These are phyloP conservation scores for Fraxinus nigra DNA, from an alignment of 305 asterid species.

Conservation along the genomic window DNA sequence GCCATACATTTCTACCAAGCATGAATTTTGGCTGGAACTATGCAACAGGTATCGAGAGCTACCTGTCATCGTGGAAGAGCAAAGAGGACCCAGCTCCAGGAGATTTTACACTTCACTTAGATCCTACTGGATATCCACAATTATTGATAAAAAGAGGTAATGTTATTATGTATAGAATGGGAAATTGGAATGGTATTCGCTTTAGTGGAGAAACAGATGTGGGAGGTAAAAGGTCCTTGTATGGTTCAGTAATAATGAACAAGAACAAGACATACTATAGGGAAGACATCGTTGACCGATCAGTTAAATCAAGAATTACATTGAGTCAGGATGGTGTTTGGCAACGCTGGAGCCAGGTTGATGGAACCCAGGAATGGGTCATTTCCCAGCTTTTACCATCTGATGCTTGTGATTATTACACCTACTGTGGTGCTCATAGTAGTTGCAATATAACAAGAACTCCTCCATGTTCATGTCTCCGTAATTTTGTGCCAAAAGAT, in stretches of 20 bases:
- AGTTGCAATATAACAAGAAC: background rate
- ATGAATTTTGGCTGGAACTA: background rate
- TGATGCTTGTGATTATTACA: constrained; percentile 32
- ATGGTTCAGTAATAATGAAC: constrained; percentile 1
- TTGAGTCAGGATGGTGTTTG: constrained; percentile 17
- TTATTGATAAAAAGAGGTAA: background rate
- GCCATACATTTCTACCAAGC: too few species aligned
- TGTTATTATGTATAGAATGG: background rate
- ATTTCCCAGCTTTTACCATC: constrained; percentile 1
- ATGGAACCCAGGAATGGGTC: constrained; percentile 19
- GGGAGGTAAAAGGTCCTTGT: too few species aligned
- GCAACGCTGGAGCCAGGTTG: constrained; percentile 23
- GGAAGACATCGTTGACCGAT: background rate
- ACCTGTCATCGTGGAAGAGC: background rate
- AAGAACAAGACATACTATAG: constrained; percentile 11
- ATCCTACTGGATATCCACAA: background rate
- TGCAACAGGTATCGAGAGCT: background rate
- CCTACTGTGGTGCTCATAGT: constrained; percentile 20
- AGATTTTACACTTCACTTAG: background rate
- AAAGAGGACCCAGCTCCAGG: background rate
- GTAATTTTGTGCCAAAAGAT: background rate
- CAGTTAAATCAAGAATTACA: constrained; percentile 13
- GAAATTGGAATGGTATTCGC: background rate
- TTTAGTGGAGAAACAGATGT: background rate
- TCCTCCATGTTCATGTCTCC: background rate